phyloP scores from a whole-genome alignment of 768 basidiomycete genomes.

The Rhodosporidiobolus odoratus region DNA sequence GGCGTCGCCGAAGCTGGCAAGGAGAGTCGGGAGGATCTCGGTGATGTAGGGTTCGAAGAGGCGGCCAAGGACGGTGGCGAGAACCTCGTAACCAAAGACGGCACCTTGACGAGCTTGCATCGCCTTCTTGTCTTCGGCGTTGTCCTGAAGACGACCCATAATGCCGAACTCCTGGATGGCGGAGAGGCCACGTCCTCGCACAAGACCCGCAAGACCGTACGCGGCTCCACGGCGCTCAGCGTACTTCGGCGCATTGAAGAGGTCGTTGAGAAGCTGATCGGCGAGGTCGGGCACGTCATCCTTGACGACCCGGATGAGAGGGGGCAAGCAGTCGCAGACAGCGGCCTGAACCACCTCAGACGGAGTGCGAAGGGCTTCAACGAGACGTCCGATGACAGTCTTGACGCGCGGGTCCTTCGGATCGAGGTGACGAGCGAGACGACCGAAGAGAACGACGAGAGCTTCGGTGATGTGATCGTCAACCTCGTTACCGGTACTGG shows the following conservation, averaged over 20 bases:
- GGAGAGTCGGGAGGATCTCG: constrained; percentile 72
- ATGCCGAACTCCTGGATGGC: constrained; percentile 79
- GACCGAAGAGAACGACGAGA: constrained; percentile 87
- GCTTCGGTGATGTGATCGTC: constrained; percentile 90
- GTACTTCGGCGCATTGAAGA: constrained; percentile 76
- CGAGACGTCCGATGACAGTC: constrained; percentile 71
- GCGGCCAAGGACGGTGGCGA: constrained; percentile 77
- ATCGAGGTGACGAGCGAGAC: constrained; percentile 81
- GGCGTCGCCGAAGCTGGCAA: constrained; percentile 79
- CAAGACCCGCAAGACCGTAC: constrained; percentile 86
- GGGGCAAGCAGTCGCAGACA: constrained; percentile 88
- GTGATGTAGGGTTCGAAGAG: constrained; percentile 90
- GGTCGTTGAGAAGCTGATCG: constrained; percentile 67
- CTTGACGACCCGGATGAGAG: constrained; percentile 68
- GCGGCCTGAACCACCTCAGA: constrained; percentile 95
- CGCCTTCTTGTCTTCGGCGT: constrained; percentile 80
- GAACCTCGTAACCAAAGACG: constrained; percentile 88
- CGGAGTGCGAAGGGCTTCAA: constrained; percentile 86
- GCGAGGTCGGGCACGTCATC: constrained; percentile 62
- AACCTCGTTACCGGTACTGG: constrained; percentile 51
- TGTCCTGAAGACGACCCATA: constrained; percentile 64
- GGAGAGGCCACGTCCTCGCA: constrained; percentile 82
- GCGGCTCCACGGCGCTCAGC: constrained; percentile 93
- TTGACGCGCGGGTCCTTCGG: constrained; percentile 71
- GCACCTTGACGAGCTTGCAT: constrained; percentile 86